phyloP scores from a whole-genome alignment of 2,329 filamentous ascomycete species.

The Xylariales sp. region DNA sequence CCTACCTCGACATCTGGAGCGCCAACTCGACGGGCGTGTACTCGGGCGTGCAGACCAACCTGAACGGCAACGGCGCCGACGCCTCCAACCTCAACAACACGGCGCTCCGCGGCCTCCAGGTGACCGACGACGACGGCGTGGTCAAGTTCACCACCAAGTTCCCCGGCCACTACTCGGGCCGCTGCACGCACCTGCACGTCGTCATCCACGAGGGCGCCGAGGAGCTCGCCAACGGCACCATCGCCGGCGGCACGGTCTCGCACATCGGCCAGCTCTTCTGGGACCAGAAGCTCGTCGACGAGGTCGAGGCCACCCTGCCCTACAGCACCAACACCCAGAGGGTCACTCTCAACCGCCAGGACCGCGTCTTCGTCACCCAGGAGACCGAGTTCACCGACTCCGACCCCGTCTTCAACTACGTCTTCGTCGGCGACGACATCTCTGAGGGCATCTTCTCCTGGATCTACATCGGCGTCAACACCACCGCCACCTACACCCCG shows the following conservation, averaged over 20 bases:
- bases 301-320: constrained; percentile 1
- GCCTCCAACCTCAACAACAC: too few species aligned
- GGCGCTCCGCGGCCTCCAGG: too few species aligned
- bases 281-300: constrained; percentile 51
- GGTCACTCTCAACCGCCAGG: neutral
- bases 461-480: neutral
- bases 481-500: neutral
- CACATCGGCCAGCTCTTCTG: constrained; percentile 58
- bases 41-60: too few species aligned
- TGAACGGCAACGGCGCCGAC: too few species aligned
- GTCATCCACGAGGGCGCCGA: constrained; percentile 37
- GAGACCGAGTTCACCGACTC: constrained; percentile 2
- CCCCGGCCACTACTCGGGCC: constrained; percentile 39
- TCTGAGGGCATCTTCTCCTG: constrained; percentile 2
- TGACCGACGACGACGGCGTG: too few species aligned
- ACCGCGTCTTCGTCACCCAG: constrained; percentile 2
- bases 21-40: too few species aligned
- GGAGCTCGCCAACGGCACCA: constrained; percentile 38
- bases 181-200: constrained; percentile 45
- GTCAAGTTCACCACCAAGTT: constrained; percentile 36
- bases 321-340: constrained; percentile 2
- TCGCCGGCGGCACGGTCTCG: constrained; percentile 33
- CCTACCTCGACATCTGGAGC: too few species aligned
- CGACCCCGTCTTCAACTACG: constrained; percentile 4
- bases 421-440: constrained; percentile 1